These are phyloP conservation scores for Yamadazyma sp. DNA, from an alignment of 1,139 yeast genomes.

Conservation along the genomic window DNA sequence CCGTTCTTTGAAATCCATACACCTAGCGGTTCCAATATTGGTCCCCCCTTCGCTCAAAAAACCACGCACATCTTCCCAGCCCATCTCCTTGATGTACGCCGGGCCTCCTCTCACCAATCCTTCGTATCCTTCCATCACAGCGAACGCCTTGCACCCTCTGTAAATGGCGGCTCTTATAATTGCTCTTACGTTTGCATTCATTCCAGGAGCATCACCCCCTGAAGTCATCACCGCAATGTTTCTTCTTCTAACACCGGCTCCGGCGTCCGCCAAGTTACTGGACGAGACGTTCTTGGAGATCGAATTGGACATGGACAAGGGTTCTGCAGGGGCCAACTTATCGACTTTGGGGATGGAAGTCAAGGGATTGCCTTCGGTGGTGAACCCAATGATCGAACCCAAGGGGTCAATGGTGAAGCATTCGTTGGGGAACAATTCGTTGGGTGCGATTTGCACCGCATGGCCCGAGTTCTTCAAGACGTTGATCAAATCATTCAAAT, in stretches of 20 bases:
- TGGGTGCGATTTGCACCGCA: slow-evolving; percentile 51
- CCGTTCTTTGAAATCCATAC: slow-evolving; percentile 80
- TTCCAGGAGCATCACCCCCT: slow-evolving; percentile 99
- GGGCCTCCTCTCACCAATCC: slow-evolving; percentile 86
- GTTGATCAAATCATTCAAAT: slow-evolving; percentile 35
- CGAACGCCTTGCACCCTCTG: slow-evolving; percentile 92
- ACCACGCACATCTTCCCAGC: slow-evolving; percentile 94
- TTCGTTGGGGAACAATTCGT: slow-evolving; percentile 65
- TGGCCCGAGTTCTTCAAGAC: slow-evolving; percentile 26
- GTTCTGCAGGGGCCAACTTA: slow-evolving; percentile 15
- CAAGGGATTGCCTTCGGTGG: slow-evolving; percentile 58
- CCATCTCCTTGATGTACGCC: slow-evolving; percentile 67
- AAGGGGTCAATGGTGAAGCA: slow-evolving; percentile 67
- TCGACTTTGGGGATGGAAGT: slow-evolving; percentile 47
- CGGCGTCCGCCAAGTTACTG: slow-evolving; percentile 9
- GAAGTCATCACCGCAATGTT: slow-evolving; percentile 94
- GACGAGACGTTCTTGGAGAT: slow-evolving; percentile 18
- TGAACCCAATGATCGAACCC: slow-evolving; percentile 68
- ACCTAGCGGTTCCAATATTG: slow-evolving; percentile 93
- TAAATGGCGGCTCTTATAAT: slow-evolving; percentile 88
- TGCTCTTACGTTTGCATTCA: slow-evolving; percentile 95
- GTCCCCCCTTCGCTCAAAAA: slow-evolving; percentile 93
- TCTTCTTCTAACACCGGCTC: slow-evolving; percentile 32
- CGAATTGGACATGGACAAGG: slow-evolving; percentile 10
- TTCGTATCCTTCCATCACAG: slow-evolving; percentile 91